These are phyloP conservation scores for Penicillium bialowiezense DNA, from an alignment of 495 filamentous ascomycete genomes.

Conservation along the genomic window DNA sequence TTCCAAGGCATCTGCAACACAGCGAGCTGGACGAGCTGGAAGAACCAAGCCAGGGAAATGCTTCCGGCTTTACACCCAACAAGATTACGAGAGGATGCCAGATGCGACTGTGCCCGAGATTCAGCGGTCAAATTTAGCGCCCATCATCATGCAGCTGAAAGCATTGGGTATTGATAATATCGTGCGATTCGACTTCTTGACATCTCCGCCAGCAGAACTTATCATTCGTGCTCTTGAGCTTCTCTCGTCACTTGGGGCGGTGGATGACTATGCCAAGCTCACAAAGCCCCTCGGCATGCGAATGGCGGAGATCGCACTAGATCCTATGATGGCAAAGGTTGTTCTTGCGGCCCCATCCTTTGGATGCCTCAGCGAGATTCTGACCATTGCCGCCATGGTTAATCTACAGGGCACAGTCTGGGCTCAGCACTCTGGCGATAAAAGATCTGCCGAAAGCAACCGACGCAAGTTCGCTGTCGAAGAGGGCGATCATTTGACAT, in stretches of 20 bases:
- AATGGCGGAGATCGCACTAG: slow-evolving; percentile 93
- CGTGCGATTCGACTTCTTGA: slow-evolving; percentile 84
- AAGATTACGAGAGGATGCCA: slow-evolving; percentile 63
- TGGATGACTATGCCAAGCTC: slow-evolving; percentile 89
- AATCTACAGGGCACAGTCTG: slow-evolving; percentile 79
- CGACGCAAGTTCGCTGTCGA: slow-evolving; percentile 85
- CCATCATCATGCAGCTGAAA: slow-evolving; percentile 89
- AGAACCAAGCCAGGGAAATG: slow-evolving; percentile 93
- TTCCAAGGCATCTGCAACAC: slow-evolving; percentile 89
- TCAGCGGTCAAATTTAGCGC: slow-evolving; percentile 88
- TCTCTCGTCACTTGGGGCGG: slow-evolving; percentile 81
- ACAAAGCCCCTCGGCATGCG: slow-evolving; percentile 81
- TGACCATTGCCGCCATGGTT: slow-evolving; percentile 94
- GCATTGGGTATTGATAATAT: slow-evolving; percentile 96
- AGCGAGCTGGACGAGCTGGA: slow-evolving; percentile 88
- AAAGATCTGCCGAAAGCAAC: slow-evolving; percentile 66
- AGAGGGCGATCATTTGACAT: slow-evolving; percentile 93
- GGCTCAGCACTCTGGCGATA: slow-evolving; percentile 74
- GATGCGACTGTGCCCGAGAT: slow-evolving; percentile 86
- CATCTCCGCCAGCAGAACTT: slow-evolving; percentile 82
- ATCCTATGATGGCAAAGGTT: slow-evolving; percentile 95
- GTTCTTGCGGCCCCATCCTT: slow-evolving; percentile 75
- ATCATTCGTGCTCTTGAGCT: slow-evolving; percentile 86
- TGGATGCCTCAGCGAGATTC: slow-evolving; percentile 76
- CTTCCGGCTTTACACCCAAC: slow-evolving; percentile 87